phyloP scores from a whole-genome alignment of 2,329 filamentous ascomycete species.

The Cadophora sp. region DNA sequence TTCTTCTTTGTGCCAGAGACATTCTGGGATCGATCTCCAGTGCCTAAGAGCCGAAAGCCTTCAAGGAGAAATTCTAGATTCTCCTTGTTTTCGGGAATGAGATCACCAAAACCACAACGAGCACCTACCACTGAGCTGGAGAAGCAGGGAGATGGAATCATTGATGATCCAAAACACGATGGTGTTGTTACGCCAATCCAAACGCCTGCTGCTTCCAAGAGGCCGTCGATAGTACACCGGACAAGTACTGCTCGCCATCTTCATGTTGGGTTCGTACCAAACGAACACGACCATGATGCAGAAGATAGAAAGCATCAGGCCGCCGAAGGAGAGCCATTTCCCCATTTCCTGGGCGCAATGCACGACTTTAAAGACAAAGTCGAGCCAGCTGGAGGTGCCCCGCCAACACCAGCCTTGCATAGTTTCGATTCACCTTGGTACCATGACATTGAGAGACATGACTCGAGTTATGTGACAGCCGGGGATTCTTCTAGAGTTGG shows the following conservation, averaged over 20 bases:
- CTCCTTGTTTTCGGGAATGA: conserved; percentile 32
- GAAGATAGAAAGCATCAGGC: not conserved
- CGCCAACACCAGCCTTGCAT: conserved; percentile 46
- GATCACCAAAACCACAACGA: conserved; percentile 11
- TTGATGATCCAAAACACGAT: conserved; percentile 8
- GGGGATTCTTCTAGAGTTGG: conserved; percentile 6
- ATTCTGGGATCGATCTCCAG: conserved; percentile 88
- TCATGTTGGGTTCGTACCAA: conserved; percentile 64
- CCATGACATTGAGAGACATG: conserved; percentile 34
- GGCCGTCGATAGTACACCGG: conserved; percentile 22
- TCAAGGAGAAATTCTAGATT: conserved; percentile 27
- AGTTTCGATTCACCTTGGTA: conserved; percentile 49
- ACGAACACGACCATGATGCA: conserved; percentile 32
- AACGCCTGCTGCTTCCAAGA: conserved; percentile 1
- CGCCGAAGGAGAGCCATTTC: not conserved
- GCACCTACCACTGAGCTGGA: not conserved
- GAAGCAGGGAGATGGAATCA: conserved; percentile 16
- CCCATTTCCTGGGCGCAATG: not conserved
- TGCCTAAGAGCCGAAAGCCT: conserved; percentile 36
- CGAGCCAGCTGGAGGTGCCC: conserved; percentile 35
- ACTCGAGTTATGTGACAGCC: conserved; percentile 28
- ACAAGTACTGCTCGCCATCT: conserved; percentile 39
- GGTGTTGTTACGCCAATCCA: not conserved
- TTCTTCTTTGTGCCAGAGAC: conserved; percentile 95
- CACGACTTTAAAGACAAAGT: conserved; percentile 23